Evolutionary conservation across 1,284 basidiomycete genomes (phyloP).

Genomic region (Sporisorium exsertum): DNA sequence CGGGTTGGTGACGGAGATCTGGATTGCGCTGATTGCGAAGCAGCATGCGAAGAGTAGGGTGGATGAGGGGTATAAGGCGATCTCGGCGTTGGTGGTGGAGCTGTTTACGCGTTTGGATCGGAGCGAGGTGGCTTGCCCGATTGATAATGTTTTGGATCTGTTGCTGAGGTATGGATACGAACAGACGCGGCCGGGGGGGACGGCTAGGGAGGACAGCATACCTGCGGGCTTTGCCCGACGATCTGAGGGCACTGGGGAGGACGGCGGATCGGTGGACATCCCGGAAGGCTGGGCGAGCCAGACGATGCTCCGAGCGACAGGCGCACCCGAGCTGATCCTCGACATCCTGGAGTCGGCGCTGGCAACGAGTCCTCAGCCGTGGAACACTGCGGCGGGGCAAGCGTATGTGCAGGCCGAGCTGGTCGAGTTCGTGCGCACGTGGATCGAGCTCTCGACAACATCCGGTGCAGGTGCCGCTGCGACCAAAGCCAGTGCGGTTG

Average conservation of each 20-base stretch:
- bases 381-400: slow-evolving; percentile 55
- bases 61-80: slow-evolving; percentile 47
- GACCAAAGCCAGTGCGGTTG: background rate
- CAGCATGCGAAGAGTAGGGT: slow-evolving; percentile 72
- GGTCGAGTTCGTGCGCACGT: slow-evolving; percentile 42
- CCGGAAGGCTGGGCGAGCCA: slow-evolving; percentile 81
- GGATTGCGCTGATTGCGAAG: slow-evolving; percentile 86
- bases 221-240: slow-evolving; percentile 30
- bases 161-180: slow-evolving; percentile 61
- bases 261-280: slow-evolving; percentile 21
- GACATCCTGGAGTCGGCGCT: slow-evolving; percentile 87
- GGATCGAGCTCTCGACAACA: slow-evolving; percentile 51
- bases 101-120: slow-evolving; percentile 43
- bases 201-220: slow-evolving; percentile 30
- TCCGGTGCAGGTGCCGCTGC: slow-evolving; percentile 8
- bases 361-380: slow-evolving; percentile 71
- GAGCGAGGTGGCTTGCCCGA: slow-evolving; percentile 63
- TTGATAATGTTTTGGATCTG: slow-evolving; percentile 59
- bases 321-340: slow-evolving; percentile 82
- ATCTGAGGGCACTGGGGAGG: background rate
- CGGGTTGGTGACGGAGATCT: slow-evolving; percentile 82
- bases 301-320: slow-evolving; percentile 80
- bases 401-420: slow-evolving; percentile 60
- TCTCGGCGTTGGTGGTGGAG: slow-evolving; percentile 48
- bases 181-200: slow-evolving; percentile 18